Evolutionary conservation across 2,329 filamentous ascomycete species (phyloP).

Genomic region (Sporothrix inflata): DNA sequence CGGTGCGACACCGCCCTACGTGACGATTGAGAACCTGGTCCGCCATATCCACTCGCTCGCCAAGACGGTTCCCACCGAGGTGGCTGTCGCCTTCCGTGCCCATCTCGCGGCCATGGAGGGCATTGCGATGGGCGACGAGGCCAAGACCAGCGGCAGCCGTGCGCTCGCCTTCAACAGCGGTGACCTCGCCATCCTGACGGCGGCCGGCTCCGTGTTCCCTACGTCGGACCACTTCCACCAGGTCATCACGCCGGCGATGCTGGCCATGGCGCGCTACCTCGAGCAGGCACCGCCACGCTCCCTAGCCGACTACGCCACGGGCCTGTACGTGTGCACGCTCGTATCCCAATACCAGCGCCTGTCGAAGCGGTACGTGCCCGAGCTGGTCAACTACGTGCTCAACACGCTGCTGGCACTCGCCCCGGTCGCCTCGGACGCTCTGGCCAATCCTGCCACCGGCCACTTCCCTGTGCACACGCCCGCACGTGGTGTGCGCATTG

Average conservation of each 20-base stretch:
- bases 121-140: slow-evolving; percentile 1
- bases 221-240: slow-evolving; percentile 98
- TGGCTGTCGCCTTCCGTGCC: slow-evolving; percentile 76
- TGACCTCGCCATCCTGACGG: slow-evolving; percentile 82
- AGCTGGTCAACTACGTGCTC: slow-evolving; percentile 78
- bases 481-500: slow-evolving; percentile 52
- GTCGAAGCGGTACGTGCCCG: slow-evolving; percentile 86
- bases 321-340: slow-evolving; percentile 78
- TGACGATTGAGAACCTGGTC: slow-evolving; percentile 67
- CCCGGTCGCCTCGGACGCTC: slow-evolving; percentile 43
- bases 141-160: slow-evolving; percentile 41
- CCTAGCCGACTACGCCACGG: slow-evolving; percentile 69
- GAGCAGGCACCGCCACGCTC: slow-evolving; percentile 72
- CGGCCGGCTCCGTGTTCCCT: slow-evolving; percentile 82
- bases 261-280: slow-evolving; percentile 82
- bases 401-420: slow-evolving; percentile 72
- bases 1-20: slow-evolving; percentile 36
- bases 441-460: slow-evolving; percentile 1
- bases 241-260: slow-evolving; percentile 85
- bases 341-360: slow-evolving; percentile 80
- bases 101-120: slow-evolving; percentile 63
- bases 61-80: slow-evolving; percentile 78
- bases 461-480: slow-evolving; percentile 28
- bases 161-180: slow-evolving; percentile 62
- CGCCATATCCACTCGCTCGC: slow-evolving; percentile 92